A percentile compares a stretch with the other conserved stretches of the same genome.
Conservation (phyloP, 345 rosid genomes). For the Dovyalis caffra region DNA sequence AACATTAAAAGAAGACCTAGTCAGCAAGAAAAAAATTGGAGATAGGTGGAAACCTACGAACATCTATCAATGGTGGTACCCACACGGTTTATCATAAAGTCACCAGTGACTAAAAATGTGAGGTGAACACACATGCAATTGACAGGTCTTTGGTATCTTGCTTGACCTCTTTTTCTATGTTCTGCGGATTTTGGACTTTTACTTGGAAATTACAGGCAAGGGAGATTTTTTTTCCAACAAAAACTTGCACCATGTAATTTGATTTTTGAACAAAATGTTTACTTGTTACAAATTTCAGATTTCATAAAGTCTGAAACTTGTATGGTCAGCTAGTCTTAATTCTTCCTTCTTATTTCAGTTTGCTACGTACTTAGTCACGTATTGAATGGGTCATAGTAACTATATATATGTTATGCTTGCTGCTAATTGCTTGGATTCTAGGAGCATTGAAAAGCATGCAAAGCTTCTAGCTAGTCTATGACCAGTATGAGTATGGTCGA, state of each 20-base stretch:
- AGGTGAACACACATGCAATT: neutral
- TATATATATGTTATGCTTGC: neutral
- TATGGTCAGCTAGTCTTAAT: neutral
- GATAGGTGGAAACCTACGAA: neutral
- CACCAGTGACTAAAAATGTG: slow-evolving; percentile 1
- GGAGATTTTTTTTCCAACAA: neutral
- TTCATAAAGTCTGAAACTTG: neutral
- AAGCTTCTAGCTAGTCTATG: neutral
- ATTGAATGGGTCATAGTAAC: neutral
- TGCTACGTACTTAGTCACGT: neutral
- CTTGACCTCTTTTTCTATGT: slow-evolving; percentile 15
- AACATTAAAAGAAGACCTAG: slow-evolving; percentile 24
- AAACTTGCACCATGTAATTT: neutral
- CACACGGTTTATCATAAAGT: slow-evolving; percentile 44
- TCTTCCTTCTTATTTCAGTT: neutral
- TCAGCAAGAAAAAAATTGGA: neutral
- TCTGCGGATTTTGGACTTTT: slow-evolving; percentile 22
- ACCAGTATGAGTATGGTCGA: neutral
- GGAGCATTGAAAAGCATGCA: neutral
- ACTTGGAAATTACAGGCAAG: slow-evolving; percentile 36
- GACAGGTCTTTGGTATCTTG: slow-evolving; percentile 8
- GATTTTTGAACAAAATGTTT: neutral
- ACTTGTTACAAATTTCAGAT: neutral
- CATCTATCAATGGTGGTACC: slow-evolving; percentile 32
- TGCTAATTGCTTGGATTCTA: neutral